These are phyloP conservation scores for Blastobotrys parvus DNA, from an alignment of 805 yeast species.

Conservation along the genomic window DNA sequence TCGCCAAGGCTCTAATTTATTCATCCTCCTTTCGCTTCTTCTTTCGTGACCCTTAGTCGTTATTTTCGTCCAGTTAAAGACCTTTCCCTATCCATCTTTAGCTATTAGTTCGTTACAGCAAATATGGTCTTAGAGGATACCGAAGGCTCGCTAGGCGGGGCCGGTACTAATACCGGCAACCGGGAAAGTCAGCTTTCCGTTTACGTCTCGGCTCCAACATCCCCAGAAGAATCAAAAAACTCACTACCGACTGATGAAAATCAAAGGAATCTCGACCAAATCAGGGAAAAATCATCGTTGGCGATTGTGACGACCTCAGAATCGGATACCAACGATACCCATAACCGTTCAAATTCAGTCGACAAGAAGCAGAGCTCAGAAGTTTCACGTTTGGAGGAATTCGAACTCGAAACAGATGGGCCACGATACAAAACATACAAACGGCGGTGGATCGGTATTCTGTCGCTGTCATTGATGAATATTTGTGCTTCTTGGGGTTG, in stretches of 20 bases:
- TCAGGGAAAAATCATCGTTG: background rate
- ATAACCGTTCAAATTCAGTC: background rate
- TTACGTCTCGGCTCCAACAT: conserved; percentile 1
- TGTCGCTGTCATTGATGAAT: conserved; percentile 23
- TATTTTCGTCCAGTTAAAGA: no score
- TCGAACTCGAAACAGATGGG: background rate
- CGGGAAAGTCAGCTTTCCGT: conserved; percentile 1
- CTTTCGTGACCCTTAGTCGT: no score
- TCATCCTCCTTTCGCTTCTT: no score
- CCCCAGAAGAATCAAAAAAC: background rate
- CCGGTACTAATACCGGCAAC: no score
- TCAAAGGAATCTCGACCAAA: background rate
- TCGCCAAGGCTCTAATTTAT: no score
- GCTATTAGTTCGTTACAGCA: no score
- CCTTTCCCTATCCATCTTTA: no score
- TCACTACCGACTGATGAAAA: background rate
- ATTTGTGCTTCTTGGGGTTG: conserved; percentile 28
- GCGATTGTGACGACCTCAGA: background rate
- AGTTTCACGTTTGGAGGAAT: background rate
- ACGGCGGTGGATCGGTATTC: conserved; percentile 28
- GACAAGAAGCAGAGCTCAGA: background rate
- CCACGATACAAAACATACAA: conserved; percentile 20
- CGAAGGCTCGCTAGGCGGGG: no score
- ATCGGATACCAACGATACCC: background rate
- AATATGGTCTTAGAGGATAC: no score